Percentiles rank a stretch among this genome's conserved stretches.
Evolutionary conservation across 345 rosid species (phyloP).

Genomic region (Acer negundo): DNA sequence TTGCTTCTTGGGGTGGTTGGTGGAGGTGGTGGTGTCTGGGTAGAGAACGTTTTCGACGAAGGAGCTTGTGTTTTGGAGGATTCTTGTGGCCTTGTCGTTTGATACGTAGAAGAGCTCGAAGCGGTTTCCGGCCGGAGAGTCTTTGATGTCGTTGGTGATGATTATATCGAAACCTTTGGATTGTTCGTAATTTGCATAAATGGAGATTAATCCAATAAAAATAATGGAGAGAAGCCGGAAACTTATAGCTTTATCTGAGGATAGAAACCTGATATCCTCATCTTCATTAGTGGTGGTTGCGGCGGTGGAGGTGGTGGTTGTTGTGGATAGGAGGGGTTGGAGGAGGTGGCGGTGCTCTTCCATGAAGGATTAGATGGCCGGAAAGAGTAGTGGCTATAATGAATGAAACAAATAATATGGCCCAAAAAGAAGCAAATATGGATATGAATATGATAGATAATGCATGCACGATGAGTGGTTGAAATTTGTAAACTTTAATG

Average conservation of each 20-base stretch:
- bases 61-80: slow-evolving; percentile 42
- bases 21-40: neutral
- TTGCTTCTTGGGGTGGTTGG: slow-evolving; percentile 23
- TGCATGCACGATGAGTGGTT: neutral
- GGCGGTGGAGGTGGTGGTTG: neutral
- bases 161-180: slow-evolving; percentile 51
- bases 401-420: neutral
- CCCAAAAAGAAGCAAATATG: neutral
- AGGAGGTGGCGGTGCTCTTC: slow-evolving; percentile 35
- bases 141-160: slow-evolving; percentile 42
- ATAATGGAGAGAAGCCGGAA: slow-evolving; percentile 37
- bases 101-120: slow-evolving; percentile 53
- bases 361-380: slow-evolving; percentile 10
- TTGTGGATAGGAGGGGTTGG: slow-evolving; percentile 34
- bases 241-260: slow-evolving; percentile 24
- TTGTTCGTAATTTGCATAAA: slow-evolving; percentile 62
- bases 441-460: no score
- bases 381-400: no score
- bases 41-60: slow-evolving; percentile 49
- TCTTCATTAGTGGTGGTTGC: neutral
- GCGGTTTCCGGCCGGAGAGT: slow-evolving; percentile 34
- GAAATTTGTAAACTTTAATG: neutral
- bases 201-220: slow-evolving; percentile 45
- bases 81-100: slow-evolving; percentile 53
- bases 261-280: neutral